A percentile compares a stretch with the other conserved stretches of the same genome.
Conservation (phyloP, 805 yeast genomes). For the Candida sithepensis region DNA sequence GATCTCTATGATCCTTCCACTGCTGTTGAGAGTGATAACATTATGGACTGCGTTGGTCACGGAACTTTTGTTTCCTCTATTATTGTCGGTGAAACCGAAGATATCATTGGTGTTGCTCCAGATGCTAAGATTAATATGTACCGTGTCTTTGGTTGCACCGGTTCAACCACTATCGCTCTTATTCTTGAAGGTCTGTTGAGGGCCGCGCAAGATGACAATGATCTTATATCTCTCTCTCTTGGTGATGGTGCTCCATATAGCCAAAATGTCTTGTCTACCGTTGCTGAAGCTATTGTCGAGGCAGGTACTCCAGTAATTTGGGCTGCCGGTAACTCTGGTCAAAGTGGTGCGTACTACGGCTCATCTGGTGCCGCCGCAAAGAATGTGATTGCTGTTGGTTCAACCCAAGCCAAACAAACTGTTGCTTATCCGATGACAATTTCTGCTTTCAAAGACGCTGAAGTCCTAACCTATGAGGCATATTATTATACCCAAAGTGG, state of each 20-base stretch:
- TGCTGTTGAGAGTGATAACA: slow-evolving; percentile 8
- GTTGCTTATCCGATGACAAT: slow-evolving; percentile 7
- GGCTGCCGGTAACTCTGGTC: slow-evolving; percentile 21
- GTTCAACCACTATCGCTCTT: slow-evolving; percentile 13
- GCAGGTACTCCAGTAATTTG: slow-evolving; percentile 13
- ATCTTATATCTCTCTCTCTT: slow-evolving; percentile 13
- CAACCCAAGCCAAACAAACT: slow-evolving; percentile 6
- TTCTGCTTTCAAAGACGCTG: slow-evolving; percentile 4
- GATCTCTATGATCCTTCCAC: slow-evolving; percentile 1
- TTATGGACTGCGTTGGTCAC: slow-evolving; percentile 23
- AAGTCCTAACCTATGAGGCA: neutral
- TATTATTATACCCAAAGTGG: neutral
- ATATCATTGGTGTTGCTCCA: slow-evolving; percentile 20
- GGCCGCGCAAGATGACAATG: slow-evolving; percentile 10
- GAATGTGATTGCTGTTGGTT: slow-evolving; percentile 11
- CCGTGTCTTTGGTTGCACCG: slow-evolving; percentile 18
- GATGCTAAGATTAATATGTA: slow-evolving; percentile 16
- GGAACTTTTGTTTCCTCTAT: slow-evolving; percentile 23
- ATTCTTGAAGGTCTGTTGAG: slow-evolving; percentile 9
- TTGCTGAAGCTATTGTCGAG: slow-evolving; percentile 13
- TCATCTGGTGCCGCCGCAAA: slow-evolving; percentile 8
- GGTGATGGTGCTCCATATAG: slow-evolving; percentile 18
- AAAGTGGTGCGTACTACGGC: slow-evolving; percentile 9
- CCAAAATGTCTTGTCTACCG: slow-evolving; percentile 8
- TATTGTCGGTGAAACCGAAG: slow-evolving; percentile 14